A percentile compares a stretch with the other conserved stretches of the same genome.
Evolutionary conservation across 1,284 basidiomycete species (phyloP).

Genomic region (Mycosarcoma maydis): DNA sequence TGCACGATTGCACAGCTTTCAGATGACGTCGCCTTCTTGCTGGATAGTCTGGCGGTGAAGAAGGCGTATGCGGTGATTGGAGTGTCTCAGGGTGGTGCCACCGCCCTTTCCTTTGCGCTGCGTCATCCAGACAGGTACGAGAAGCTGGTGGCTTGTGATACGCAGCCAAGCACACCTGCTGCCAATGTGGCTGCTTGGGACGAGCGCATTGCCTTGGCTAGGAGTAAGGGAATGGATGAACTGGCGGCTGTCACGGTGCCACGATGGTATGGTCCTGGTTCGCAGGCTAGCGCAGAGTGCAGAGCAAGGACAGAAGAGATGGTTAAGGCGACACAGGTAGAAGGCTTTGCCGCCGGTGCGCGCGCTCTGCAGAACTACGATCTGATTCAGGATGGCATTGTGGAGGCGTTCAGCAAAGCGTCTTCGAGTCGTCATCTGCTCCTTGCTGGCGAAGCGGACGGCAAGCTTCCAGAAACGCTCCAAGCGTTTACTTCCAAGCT

Average conservation of each 20-base stretch:
- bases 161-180: slow-evolving; percentile 67
- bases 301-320: slow-evolving; percentile 51
- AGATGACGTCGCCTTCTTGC: slow-evolving; percentile 67
- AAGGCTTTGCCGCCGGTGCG: slow-evolving; percentile 68
- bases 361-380: slow-evolving; percentile 69
- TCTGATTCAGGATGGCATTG: slow-evolving; percentile 62
- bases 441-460: slow-evolving; percentile 68
- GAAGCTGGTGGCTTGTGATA: slow-evolving; percentile 68
- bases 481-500: slow-evolving; percentile 62
- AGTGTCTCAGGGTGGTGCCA: slow-evolving; percentile 69
- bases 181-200: slow-evolving; percentile 69
- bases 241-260: slow-evolving; percentile 68
- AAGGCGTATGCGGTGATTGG: slow-evolving; percentile 67
- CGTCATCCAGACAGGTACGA: slow-evolving; percentile 62
- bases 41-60: slow-evolving; percentile 64
- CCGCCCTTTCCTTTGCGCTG: slow-evolving; percentile 67
- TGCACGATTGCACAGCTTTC: slow-evolving; percentile 68
- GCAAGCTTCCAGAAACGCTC: slow-evolving; percentile 67
- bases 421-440: slow-evolving; percentile 57
- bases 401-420: slow-evolving; percentile 48
- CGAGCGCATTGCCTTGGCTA: slow-evolving; percentile 68
- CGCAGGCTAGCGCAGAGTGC: slow-evolving; percentile 52
- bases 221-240: slow-evolving; percentile 58
- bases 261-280: slow-evolving; percentile 67
- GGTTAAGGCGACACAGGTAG: slow-evolving; percentile 65